Base-by-base conservation (phyloP, 805 yeast genomes). In the Yarrowia phangngaensis region DNA sequence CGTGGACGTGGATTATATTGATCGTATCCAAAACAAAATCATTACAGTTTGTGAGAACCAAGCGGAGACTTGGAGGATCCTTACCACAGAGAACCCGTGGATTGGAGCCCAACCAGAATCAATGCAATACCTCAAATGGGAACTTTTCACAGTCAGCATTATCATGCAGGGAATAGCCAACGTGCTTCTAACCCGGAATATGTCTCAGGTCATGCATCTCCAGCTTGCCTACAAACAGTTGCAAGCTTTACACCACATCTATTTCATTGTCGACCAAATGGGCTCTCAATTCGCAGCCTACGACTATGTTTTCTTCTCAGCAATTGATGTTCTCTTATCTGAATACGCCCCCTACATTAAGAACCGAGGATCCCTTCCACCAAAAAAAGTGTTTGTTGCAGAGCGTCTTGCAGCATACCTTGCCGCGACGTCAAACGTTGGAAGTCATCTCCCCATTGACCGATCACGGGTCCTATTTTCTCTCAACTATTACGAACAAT, bases 291-390 rank as follows among this genome's bases (percentile, higher is more conserved):
- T 62, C 40, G 54, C 55, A 4, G 70, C 76, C 9, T 82, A 78
- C 60, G 78, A 79, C 55, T 81, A 78, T 60, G 76, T 79, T 12
- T 76, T 76, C 54, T 66, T 72, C 32, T 63, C 78, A 4, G 58
- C 76, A 8, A 50, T 76, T 2, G 83, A 78, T 52, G 60, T 64
- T 0, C 58, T 67, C 24, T 31, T 13, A 15, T 51, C 35, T 16
- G 38, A 26, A 22, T 20, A 34, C 22, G 45, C 17, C 19, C 35
- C 35, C 5, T 29, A 30, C 48, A 38, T 38, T 12, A 38, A 38
- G 24, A 27, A 38, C 32, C 16, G 32, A 17, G 45, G 45, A 9
- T 26, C 24, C 11, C 26, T 38, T 7, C 45, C 45, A 0, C 45
- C 32, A 3, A 27, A 27, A 13, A 41, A 41, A 15, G 28, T 29